Conservation (phyloP, 768 basidiomycete species). For the Leccinum subgranulosum region DNA sequence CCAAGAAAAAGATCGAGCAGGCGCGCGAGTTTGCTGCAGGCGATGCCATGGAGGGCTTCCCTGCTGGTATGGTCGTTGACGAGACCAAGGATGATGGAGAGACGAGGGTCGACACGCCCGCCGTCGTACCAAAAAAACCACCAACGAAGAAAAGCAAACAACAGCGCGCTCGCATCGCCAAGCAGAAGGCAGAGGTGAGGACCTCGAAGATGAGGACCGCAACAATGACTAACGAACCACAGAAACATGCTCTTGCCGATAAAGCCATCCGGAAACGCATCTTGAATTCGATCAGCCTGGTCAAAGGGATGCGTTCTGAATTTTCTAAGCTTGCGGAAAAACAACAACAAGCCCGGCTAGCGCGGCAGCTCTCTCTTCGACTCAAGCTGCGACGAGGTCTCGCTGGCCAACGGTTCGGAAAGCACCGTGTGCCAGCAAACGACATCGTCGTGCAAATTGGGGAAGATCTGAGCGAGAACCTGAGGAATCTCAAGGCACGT, state of each 20-base stretch:
- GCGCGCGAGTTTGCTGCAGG: constrained; percentile 38
- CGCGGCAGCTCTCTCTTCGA: constrained; percentile 40
- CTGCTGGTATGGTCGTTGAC: constrained; percentile 67
- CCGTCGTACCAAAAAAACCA: constrained; percentile 36
- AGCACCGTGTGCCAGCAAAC: constrained; percentile 66
- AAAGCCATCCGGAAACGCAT: constrained; percentile 59
- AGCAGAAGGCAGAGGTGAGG: constrained; percentile 60
- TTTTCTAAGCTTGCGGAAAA: constrained; percentile 34
- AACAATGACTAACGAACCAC: background rate
- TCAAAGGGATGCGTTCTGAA: constrained; percentile 48
- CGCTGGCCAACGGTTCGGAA: constrained; percentile 75
- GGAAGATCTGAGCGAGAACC: constrained; percentile 82
- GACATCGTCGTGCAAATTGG: constrained; percentile 84
- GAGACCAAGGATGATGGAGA: constrained; percentile 40
- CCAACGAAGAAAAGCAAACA: constrained; percentile 54
- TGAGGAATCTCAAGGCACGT: constrained; percentile 79
- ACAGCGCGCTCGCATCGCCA: constrained; percentile 67
- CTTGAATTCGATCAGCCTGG: constrained; percentile 53
- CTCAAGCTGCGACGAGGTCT: constrained; percentile 62
- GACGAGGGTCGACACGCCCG: constrained; percentile 30
- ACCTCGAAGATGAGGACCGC: background rate
- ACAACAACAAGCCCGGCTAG: constrained; percentile 37
- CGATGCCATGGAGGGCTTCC: constrained; percentile 35
- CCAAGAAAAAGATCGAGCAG: constrained; percentile 53
- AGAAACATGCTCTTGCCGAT: constrained; percentile 67